phyloP scores from a whole-genome alignment of 495 filamentous ascomycete species.

The Trichoderma reesei region DNA sequence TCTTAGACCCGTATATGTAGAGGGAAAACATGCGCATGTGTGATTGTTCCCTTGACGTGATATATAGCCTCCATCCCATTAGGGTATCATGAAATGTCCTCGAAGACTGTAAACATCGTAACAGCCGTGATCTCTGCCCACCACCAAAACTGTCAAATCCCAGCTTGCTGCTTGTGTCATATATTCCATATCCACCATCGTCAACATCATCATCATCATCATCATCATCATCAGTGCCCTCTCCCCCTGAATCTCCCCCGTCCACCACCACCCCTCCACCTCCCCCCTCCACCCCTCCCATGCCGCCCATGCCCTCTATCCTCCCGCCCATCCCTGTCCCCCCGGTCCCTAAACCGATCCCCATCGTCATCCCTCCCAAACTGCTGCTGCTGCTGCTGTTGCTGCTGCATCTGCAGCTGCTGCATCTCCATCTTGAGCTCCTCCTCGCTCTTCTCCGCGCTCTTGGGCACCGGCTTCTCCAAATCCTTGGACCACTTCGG shows the following conservation, averaged over 20 bases:
- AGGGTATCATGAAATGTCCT: conserved; percentile 2
- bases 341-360: conserved; percentile 16
- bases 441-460: conserved; percentile 47
- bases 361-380: conserved; percentile 15
- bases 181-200: too few species aligned
- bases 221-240: neutral
- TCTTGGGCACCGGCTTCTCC: conserved; percentile 58
- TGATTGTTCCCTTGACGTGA: neutral
- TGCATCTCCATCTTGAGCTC: conserved; percentile 40
- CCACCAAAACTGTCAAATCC: too few species aligned
- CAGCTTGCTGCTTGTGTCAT: too few species aligned
- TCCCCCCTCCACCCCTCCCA: conserved; percentile 24
- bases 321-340: conserved; percentile 20
- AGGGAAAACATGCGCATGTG: neutral
- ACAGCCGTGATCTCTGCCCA: neutral
- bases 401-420: conserved; percentile 15
- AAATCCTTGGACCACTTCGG: conserved; percentile 67
- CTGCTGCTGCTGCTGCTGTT: neutral
- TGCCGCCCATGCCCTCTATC: conserved; percentile 20
- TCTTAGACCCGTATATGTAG: neutral
- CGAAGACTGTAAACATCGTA: neutral
- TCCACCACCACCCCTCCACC: conserved; percentile 28
- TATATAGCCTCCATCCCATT: neutral
- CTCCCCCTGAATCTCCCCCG: conserved; percentile 13
- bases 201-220: neutral